A percentile compares a stretch with the other conserved stretches of the same genome.
Conservation (phyloP, 352 stramenopile genomes). For the Phytophthora capsici region DNA sequence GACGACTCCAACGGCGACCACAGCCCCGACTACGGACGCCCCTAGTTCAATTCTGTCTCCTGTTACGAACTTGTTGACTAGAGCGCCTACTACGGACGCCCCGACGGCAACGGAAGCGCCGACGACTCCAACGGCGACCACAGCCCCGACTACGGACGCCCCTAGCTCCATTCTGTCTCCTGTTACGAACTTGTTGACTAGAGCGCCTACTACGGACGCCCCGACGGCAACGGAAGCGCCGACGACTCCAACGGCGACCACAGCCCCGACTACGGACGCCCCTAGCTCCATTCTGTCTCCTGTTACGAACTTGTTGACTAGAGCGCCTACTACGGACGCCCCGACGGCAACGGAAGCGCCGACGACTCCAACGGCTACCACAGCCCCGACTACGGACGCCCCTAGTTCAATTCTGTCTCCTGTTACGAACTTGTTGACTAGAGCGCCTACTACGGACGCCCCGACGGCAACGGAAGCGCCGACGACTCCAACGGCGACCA, state of each 20-base stretch:
- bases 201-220: neutral
- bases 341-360: neutral
- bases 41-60: slow-evolving; percentile 15
- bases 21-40: neutral
- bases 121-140: neutral
- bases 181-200: slow-evolving; percentile 11
- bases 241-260: neutral
- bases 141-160: neutral
- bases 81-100: neutral
- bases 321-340: neutral
- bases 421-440: too few relatives aligned
- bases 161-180: slow-evolving; percentile 11
- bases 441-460: too few relatives aligned
- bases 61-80: slow-evolving; percentile 9
- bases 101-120: slow-evolving; percentile 3
- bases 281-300: slow-evolving; percentile 12
- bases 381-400: too few relatives aligned
- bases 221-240: slow-evolving; percentile 2
- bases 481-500: too few relatives aligned
- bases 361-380: neutral
- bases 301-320: slow-evolving; percentile 6
- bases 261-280: neutral
- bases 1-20: neutral
- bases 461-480: too few relatives aligned
- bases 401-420: too few relatives aligned